Percentiles rank a stretch among this genome's conserved stretches.
Conservation (phyloP, 495 filamentous ascomycete genomes). For the Annulohypoxylon moriforme region DNA sequence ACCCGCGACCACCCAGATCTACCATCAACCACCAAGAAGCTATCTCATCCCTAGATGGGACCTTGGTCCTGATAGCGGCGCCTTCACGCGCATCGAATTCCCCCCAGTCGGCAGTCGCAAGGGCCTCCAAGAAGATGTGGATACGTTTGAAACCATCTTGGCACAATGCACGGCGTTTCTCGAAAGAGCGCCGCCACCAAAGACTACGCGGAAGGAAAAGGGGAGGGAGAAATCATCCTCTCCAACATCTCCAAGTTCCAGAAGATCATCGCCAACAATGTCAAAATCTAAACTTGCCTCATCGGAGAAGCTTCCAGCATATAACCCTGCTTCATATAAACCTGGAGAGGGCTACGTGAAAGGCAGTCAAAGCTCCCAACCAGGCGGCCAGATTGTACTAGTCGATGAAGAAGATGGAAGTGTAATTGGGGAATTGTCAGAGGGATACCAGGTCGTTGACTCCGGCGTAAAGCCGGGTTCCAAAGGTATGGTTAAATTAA, state of each 20-base stretch:
- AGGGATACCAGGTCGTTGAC: slow-evolving; percentile 84
- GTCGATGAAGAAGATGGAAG: slow-evolving; percentile 95
- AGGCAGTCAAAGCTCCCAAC: slow-evolving; percentile 61
- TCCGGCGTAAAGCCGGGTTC: slow-evolving; percentile 79
- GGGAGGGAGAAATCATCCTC: slow-evolving; percentile 67
- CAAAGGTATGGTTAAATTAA: slow-evolving; percentile 71
- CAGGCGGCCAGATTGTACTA: slow-evolving; percentile 84
- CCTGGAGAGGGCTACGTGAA: slow-evolving; percentile 81
- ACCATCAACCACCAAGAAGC: slow-evolving; percentile 86
- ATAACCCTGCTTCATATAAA: slow-evolving; percentile 83
- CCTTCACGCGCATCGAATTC: slow-evolving; percentile 92
- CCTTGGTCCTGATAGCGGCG: slow-evolving; percentile 83
- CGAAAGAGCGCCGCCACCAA: slow-evolving; percentile 75
- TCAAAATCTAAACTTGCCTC: slow-evolving; percentile 55
- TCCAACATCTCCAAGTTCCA: slow-evolving; percentile 50
- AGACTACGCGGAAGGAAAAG: slow-evolving; percentile 51
- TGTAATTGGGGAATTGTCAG: slow-evolving; percentile 89
- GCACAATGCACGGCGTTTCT: slow-evolving; percentile 95
- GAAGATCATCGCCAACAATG: slow-evolving; percentile 49
- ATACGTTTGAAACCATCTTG: slow-evolving; percentile 96
- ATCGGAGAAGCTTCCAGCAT: slow-evolving; percentile 63
- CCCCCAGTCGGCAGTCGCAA: slow-evolving; percentile 74
- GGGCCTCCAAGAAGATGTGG: slow-evolving; percentile 88
- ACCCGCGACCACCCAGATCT: slow-evolving; percentile 93
- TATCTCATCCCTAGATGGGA: slow-evolving; percentile 96